A percentile compares a stretch with the other conserved stretches of the same genome.
These are phyloP conservation scores for Calamus simplicifolius DNA, from an alignment of 176 grass and related monocot genomes.

Conservation along the genomic window DNA sequence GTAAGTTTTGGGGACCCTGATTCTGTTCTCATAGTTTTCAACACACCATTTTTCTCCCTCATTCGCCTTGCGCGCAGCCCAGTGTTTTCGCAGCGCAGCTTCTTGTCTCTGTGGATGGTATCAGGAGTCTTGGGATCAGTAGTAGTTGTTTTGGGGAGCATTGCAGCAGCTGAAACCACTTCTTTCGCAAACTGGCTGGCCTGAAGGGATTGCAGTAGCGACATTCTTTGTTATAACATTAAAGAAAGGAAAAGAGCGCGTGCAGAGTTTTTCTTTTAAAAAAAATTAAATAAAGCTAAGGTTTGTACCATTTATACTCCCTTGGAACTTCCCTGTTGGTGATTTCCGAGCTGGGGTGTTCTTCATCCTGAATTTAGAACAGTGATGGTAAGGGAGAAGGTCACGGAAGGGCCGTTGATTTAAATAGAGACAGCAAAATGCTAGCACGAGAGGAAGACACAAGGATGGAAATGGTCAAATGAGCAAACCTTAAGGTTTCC, in stretches of 20 bases:
- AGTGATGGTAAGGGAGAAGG: too few species aligned
- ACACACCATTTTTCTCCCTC: constrained; percentile 70
- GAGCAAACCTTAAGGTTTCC: constrained; percentile 60
- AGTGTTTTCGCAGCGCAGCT: constrained; percentile 17
- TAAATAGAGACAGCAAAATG: too few species aligned
- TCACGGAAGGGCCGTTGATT: too few species aligned
- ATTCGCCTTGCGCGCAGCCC: constrained; percentile 42
- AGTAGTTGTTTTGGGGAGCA: not conserved
- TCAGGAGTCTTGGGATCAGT: constrained; percentile 49
- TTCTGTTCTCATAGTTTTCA: constrained; percentile 16
- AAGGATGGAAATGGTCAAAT: not conserved
- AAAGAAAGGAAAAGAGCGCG: not conserved
- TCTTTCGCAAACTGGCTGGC: constrained; percentile 64
- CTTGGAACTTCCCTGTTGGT: constrained; percentile 53
- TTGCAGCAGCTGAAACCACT: constrained; percentile 24
- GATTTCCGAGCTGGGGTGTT: constrained; percentile 42
- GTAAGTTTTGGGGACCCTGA: constrained; percentile 32
- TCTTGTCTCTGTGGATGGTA: constrained; percentile 17
- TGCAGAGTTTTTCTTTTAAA: not conserved
- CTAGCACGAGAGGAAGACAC: not conserved
- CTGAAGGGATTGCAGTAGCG: constrained; percentile 79
- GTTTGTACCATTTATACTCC: constrained; percentile 7
- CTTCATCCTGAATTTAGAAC: constrained; percentile 43
- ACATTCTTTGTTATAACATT: constrained; percentile 12
- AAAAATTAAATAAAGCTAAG: not conserved